phyloP scores from a whole-genome alignment of 1,284 basidiomycete genomes.

The Ganoderma sinense region DNA sequence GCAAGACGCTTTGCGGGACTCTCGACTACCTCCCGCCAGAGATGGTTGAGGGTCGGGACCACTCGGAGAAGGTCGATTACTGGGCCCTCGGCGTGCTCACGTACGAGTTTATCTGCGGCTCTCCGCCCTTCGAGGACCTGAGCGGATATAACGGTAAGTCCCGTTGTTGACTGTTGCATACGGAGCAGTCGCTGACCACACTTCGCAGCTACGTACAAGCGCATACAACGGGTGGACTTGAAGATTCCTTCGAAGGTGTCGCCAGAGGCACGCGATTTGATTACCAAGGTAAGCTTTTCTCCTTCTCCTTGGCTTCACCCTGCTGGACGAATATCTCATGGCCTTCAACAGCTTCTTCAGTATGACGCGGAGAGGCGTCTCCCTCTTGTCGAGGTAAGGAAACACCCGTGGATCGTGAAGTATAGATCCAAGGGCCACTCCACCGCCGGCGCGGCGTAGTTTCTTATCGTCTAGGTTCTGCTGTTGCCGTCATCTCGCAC shows the following conservation, averaged over 20 bases:
- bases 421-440: slow-evolving; percentile 60
- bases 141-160: slow-evolving; percentile 76
- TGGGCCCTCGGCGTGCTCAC: slow-evolving; percentile 98
- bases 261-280: slow-evolving; percentile 72
- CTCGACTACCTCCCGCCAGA: slow-evolving; percentile 98
- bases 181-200: slow-evolving; percentile 5
- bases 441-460: slow-evolving; percentile 23
- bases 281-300: slow-evolving; percentile 55
- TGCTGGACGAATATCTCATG: neutral
- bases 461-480: neutral
- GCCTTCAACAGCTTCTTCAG: slow-evolving; percentile 76
- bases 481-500: slow-evolving; percentile 4
- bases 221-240: slow-evolving; percentile 86
- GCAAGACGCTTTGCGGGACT: slow-evolving; percentile 94
- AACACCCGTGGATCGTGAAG: slow-evolving; percentile 94
- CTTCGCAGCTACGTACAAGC: slow-evolving; percentile 83
- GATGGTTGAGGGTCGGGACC: slow-evolving; percentile 94
- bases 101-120: slow-evolving; percentile 94
- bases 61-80: slow-evolving; percentile 91
- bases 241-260: slow-evolving; percentile 75
- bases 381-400: slow-evolving; percentile 81
- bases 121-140: slow-evolving; percentile 94
- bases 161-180: neutral
- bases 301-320: neutral
- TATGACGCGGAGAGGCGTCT: slow-evolving; percentile 88